Conservation (phyloP, 805 yeast species). For the Nakazawaea holstii region DNA sequence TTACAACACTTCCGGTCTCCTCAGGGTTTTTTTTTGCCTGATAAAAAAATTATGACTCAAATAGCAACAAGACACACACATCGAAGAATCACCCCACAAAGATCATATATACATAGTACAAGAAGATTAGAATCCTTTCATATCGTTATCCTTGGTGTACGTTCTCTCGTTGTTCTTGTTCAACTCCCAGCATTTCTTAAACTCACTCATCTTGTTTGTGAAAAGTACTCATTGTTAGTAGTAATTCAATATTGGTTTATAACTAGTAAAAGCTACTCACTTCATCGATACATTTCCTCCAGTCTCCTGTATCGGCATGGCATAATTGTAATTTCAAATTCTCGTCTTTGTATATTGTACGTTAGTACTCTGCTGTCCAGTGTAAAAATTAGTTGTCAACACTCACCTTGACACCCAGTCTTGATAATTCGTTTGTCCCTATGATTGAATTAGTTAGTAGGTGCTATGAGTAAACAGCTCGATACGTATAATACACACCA, state of each 20-base stretch:
- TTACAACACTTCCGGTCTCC: no score
- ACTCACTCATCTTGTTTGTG: constrained; percentile 37
- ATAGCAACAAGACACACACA: no score
- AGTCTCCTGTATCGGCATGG: constrained; percentile 76
- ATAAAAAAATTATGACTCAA: no score
- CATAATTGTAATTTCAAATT: constrained; percentile 68
- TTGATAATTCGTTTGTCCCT: constrained; percentile 69
- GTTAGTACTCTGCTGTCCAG: neutral
- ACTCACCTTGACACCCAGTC: constrained; percentile 67
- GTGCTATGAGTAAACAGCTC: no score
- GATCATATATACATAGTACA: no score
- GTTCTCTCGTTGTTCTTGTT: constrained; percentile 34
- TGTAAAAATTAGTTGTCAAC: neutral
- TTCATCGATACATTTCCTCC: constrained; percentile 69
- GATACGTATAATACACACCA: no score
- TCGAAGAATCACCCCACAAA: no score
- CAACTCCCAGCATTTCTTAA: constrained; percentile 36
- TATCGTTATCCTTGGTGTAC: constrained; percentile 28
- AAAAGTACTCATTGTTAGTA: no score
- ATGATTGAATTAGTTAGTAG: neutral
- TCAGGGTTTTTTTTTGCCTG: no score
- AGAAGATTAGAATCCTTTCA: neutral
- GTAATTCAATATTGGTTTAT: no score
- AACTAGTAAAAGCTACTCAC: constrained; percentile 31
- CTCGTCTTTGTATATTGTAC: constrained; percentile 39